Evolutionary conservation across 2,329 filamentous ascomycete genomes (phyloP), one percentile per base, ranked within the genome.

Genomic region (Pestalotiopsis sp.): DNA sequence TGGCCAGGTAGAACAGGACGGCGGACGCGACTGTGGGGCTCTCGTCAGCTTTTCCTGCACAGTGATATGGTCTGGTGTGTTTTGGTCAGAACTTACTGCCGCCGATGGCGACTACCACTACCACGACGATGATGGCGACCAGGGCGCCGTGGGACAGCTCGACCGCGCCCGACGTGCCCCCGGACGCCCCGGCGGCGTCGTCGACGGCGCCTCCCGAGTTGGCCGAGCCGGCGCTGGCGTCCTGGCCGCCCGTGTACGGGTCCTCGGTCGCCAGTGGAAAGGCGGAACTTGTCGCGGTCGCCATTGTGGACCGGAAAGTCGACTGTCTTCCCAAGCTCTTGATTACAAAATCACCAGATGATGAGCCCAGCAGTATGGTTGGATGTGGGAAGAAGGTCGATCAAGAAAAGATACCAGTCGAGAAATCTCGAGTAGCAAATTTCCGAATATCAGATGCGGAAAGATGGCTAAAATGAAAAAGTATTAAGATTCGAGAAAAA

Each of bases 1-100:
- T 96, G 67, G 93, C 92, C 49, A 95, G 78, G 79, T 91, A 93
- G 82, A 92, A 97, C 36, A 96, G 87, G 2, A 89, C 82, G 2
- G 90, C 88, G 41, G 87, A 91, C 25, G 84, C 85, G 71, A 91
- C 92, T 92, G 72, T 73, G 12, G 58, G 14, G 39, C 3, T 27
- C 41, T 45, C 20, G 27, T 63, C 12, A 58, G 25, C 20, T 49
- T 45, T 41, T 31, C 12, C 31, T n/a, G 7, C 14, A 17, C 17
- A 20, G 36, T 7, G 31, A 49, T n/a, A 31, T 5, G 23, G 17
- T 49, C 1, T 13, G 11, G 17, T 58, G 6, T 66, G 20, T 23
- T 9, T 23, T 9, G 23, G 39, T 36, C 59, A 31, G 36, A 58
- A 78, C 88, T 77, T 84, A 95, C 93, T 88, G 79, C 92, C 92